phyloP scores from a whole-genome alignment of 352 stramenopile species.

The Elongisporangium senticosum region DNA sequence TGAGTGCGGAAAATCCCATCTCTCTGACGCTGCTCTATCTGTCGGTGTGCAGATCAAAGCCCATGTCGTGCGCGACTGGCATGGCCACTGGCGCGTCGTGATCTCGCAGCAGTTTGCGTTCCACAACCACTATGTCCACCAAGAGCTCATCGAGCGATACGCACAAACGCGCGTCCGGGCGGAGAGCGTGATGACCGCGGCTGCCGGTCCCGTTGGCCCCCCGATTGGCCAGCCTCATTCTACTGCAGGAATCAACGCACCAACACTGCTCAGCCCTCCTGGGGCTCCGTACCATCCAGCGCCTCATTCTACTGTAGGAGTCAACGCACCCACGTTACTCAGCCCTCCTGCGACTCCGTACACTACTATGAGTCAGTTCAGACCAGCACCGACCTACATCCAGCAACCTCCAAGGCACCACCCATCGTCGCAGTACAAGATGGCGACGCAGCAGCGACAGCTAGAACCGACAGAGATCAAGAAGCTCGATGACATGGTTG shows the following conservation, averaged over 20 bases:
- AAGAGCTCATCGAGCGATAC: neutral
- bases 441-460: neutral
- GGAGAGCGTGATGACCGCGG: neutral
- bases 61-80: neutral
- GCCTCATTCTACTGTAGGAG: neutral
- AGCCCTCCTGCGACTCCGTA: no score
- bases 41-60: neutral
- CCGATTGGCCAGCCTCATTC: neutral
- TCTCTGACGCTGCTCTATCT: neutral
- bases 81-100: neutral
- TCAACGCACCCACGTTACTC: neutral
- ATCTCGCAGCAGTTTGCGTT: neutral
- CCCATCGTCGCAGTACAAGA: neutral
- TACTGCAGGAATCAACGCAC: neutral
- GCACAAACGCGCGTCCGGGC: neutral
- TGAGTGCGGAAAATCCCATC: neutral
- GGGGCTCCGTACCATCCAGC: no score
- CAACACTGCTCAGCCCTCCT: neutral
- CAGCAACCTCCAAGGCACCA: neutral
- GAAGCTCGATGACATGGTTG: neutral
- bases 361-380: no score
- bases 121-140: neutral
- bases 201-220: neutral
- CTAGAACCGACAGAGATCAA: neutral
- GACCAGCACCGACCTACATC: neutral